Conservation (phyloP, 306 rosid genomes). For the Fragaria iinumae region DNA sequence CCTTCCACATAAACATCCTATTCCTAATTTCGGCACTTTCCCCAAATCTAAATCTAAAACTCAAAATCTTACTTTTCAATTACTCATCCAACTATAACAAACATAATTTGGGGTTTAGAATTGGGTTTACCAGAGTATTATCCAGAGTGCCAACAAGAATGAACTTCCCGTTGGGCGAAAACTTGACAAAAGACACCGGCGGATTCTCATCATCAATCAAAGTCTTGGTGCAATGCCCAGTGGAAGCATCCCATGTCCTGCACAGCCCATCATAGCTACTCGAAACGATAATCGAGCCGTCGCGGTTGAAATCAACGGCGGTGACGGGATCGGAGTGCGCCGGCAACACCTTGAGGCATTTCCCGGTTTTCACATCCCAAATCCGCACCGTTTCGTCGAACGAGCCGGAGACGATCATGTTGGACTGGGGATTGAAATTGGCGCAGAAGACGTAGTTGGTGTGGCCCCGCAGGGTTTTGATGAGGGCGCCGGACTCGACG, state of each 20-base stretch:
- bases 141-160: slow-evolving; percentile 96
- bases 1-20: too few species aligned
- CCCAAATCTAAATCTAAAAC: too few species aligned
- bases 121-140: slow-evolving; percentile 60
- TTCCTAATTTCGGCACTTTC: too few species aligned
- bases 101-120: background rate
- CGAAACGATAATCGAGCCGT: slow-evolving; percentile 85
- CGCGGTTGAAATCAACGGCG: slow-evolving; percentile 88
- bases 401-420: slow-evolving; percentile 88
- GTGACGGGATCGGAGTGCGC: slow-evolving; percentile 96
- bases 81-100: background rate
- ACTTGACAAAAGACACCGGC: slow-evolving; percentile 88
- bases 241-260: slow-evolving; percentile 83
- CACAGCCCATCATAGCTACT: slow-evolving; percentile 97
- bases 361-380: slow-evolving; percentile 88
- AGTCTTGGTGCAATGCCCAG: slow-evolving; percentile 94
- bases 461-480: slow-evolving; percentile 85
- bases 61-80: too few species aligned
- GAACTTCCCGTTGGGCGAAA: slow-evolving; percentile 83
- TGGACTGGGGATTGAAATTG: slow-evolving; percentile 85
- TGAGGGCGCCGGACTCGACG: slow-evolving; percentile 60
- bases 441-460: slow-evolving; percentile 90
- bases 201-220: slow-evolving; percentile 93
- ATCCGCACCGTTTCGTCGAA: slow-evolving; percentile 94
- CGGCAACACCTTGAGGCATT: slow-evolving; percentile 84